Evolutionary conservation across 805 yeast genomes (phyloP).

Genomic region (Debaryomyces tyrocola): DNA sequence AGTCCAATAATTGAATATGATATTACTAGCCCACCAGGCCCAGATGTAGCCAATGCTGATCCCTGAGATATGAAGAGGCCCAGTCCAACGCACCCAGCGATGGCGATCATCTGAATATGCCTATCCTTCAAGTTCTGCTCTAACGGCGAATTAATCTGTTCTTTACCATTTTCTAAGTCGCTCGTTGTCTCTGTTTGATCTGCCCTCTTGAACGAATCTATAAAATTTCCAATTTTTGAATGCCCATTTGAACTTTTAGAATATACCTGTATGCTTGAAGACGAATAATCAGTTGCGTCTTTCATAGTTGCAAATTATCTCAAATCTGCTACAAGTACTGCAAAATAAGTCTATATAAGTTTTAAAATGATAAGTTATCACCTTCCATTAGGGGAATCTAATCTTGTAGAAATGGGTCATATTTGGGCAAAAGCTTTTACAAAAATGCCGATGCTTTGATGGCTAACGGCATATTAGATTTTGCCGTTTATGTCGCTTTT

Average conservation of each 20-base stretch:
- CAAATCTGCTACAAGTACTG: background rate
- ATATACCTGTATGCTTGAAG: background rate
- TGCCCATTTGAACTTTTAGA: background rate
- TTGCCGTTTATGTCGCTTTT: no score
- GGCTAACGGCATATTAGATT: no score
- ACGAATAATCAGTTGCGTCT: background rate
- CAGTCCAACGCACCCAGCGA: slow-evolving; percentile 59
- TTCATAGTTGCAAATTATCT: background rate
- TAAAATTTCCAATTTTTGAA: background rate
- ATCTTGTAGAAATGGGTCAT: background rate
- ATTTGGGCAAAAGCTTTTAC: no score
- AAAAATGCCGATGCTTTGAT: no score
- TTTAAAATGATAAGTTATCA: background rate
- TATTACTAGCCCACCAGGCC: slow-evolving; percentile 47
- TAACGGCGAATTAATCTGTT: slow-evolving; percentile 23
- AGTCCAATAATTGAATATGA: slow-evolving; percentile 59
- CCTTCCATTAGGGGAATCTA: background rate
- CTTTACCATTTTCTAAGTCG: background rate
- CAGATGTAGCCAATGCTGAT: slow-evolving; percentile 35
- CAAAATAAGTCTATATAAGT: background rate
- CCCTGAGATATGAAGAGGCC: slow-evolving; percentile 44
- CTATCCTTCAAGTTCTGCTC: slow-evolving; percentile 44
- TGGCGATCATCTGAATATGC: slow-evolving; percentile 64
- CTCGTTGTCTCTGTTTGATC: background rate
- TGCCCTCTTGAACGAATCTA: background rate